These are phyloP conservation scores for Evernia prunastri DNA, from an alignment of 495 filamentous ascomycete genomes.

Conservation along the genomic window DNA sequence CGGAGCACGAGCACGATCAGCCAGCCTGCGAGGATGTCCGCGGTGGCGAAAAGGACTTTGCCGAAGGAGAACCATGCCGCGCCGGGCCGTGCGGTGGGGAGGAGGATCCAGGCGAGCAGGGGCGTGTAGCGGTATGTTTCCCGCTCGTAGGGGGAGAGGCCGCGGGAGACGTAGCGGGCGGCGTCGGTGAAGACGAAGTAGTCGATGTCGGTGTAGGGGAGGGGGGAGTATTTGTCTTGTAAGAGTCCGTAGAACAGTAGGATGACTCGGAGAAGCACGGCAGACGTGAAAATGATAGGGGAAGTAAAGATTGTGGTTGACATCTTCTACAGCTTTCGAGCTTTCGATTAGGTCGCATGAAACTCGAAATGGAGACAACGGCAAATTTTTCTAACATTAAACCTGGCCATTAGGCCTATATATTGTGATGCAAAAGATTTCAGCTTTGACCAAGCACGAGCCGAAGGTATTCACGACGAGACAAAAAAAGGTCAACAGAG, in stretches of 20 bases:
- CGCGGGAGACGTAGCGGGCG: conserved; percentile 61
- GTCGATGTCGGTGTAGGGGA: conserved; percentile 99
- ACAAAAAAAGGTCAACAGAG: too few species aligned
- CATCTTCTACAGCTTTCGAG: background rate
- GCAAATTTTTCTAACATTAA: background rate
- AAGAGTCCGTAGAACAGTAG: conserved; percentile 81
- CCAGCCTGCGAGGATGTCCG: conserved; percentile 83
- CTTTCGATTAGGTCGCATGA: background rate
- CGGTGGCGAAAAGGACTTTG: conserved; percentile 76
- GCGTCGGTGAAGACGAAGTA: conserved; percentile 99
- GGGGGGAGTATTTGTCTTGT: conserved; percentile 81
- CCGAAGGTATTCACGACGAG: too few species aligned
- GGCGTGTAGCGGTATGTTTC: conserved; percentile 98
- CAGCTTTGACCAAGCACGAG: background rate
- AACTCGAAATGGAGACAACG: background rate
- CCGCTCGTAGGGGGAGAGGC: conserved; percentile 70
- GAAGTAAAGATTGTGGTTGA: conserved; percentile 36
- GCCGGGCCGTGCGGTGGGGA: conserved; percentile 64
- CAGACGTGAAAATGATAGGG: conserved; percentile 57
- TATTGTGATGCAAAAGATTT: too few species aligned
- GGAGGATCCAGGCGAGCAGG: conserved; percentile 78
- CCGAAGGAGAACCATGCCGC: conserved; percentile 70
- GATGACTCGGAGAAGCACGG: conserved; percentile 57
- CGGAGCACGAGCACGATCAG: conserved; percentile 62
- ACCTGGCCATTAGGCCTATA: background rate